phyloP scores from a whole-genome alignment of 805 yeast genomes.

The Nakazawaea wickerhamii region DNA sequence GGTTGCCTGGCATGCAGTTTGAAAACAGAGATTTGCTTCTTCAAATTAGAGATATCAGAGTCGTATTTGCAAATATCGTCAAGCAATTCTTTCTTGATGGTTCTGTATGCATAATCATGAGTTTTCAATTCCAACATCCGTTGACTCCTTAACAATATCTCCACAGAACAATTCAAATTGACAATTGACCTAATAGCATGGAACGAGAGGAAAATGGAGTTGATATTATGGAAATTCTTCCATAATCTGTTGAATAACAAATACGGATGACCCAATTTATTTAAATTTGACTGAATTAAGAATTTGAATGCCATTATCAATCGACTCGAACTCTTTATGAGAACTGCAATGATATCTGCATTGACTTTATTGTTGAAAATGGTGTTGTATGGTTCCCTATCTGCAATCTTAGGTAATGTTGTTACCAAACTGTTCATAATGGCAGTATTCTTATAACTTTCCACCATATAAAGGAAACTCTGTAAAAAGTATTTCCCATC shows the following conservation, averaged over 20 bases:
- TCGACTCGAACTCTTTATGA: background rate
- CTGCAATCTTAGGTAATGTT: constrained; percentile 5
- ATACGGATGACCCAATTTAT: constrained; percentile 2
- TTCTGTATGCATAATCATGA: background rate
- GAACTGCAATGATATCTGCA: background rate
- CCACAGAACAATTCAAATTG: background rate
- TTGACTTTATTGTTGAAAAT: constrained; percentile 4
- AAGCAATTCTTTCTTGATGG: background rate
- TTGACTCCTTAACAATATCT: constrained; percentile 2
- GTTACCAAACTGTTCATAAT: constrained; percentile 3
- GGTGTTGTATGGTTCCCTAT: constrained; percentile 6
- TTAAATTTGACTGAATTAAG: background rate
- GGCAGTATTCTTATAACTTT: background rate
- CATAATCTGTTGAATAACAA: constrained; percentile 3
- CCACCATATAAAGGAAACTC: constrained; percentile 5
- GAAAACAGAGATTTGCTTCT: background rate
- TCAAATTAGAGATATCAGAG: background rate
- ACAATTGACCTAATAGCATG: constrained; percentile 8
- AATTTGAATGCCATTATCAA: constrained; percentile 2
- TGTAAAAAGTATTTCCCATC: constrained; percentile 4
- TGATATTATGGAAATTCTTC: background rate
- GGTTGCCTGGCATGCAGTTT: background rate
- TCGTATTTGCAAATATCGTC: constrained; percentile 1
- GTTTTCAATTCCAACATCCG: background rate
- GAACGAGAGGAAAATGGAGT: constrained; percentile 5